Conservation (phyloP, 768 basidiomycete species). For the Strobilomyces dryophilus region DNA sequence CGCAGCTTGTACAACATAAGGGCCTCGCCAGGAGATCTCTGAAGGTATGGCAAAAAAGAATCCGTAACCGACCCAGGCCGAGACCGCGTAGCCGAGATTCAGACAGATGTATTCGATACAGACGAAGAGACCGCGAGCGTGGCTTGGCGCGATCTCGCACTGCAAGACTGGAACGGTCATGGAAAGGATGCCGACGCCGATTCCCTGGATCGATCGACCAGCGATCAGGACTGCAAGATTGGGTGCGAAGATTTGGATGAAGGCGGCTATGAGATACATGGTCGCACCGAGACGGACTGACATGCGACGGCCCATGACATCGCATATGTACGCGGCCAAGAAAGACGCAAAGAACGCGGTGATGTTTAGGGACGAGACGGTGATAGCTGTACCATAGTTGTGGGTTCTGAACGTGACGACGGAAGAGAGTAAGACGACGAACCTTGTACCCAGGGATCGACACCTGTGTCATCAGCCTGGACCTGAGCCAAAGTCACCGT, state of each 20-base stretch:
- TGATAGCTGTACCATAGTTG: constrained; percentile 35
- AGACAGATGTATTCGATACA: constrained; percentile 51
- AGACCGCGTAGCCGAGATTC: constrained; percentile 46
- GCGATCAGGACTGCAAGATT: constrained; percentile 37
- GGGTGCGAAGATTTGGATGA: constrained; percentile 48
- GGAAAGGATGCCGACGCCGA: constrained; percentile 48
- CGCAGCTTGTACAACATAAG: constrained; percentile 50
- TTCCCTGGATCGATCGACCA: constrained; percentile 44
- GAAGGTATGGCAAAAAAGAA: constrained; percentile 45
- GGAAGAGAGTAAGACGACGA: constrained; percentile 2
- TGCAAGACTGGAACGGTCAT: constrained; percentile 49
- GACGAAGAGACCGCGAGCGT: constrained; percentile 49
- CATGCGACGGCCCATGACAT: constrained; percentile 46
- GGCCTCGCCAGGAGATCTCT: constrained; percentile 53
- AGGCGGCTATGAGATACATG: constrained; percentile 46
- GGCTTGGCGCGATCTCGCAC: constrained; percentile 44
- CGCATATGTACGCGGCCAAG: constrained; percentile 46
- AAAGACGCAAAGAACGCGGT: constrained; percentile 46
- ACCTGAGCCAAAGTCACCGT: constrained; percentile 43
- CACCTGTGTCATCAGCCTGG: constrained; percentile 39
- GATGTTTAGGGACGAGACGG: constrained; percentile 46
- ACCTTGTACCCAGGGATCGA: constrained; percentile 47
- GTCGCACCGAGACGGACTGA: constrained; percentile 47
- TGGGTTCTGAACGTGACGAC: not conserved
- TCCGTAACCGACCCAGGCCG: constrained; percentile 46